phyloP scores from a whole-genome alignment of 495 filamentous ascomycete genomes.

The Xanthoparmelia taractica region DNA sequence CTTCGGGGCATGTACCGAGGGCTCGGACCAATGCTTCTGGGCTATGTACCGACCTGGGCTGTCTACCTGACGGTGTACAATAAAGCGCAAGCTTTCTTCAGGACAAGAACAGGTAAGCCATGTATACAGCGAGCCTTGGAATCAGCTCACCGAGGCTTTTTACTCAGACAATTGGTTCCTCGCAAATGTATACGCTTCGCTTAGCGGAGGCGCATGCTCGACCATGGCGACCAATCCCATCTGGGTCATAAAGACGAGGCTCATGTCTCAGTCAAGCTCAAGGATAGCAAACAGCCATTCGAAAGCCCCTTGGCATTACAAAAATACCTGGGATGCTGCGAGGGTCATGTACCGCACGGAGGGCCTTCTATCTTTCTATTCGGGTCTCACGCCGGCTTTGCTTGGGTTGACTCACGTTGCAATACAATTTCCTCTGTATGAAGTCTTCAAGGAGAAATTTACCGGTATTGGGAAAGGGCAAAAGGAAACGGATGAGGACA shows the following conservation, averaged over 20 bases:
- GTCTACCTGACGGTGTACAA: conserved; percentile 97
- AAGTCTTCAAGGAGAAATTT: conserved; percentile 84
- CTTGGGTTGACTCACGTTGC: conserved; percentile 92
- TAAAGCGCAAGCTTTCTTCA: conserved; percentile 65
- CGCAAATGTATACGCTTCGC: conserved; percentile 63
- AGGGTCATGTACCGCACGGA: conserved; percentile 91
- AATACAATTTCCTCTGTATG: conserved; percentile 94
- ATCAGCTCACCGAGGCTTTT: conserved; percentile 2
- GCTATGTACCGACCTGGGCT: conserved; percentile 95
- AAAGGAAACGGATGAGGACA: conserved; percentile 43
- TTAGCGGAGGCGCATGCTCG: conserved; percentile 83
- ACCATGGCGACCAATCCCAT: conserved; percentile 98
- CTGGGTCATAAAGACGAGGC: conserved; percentile 97
- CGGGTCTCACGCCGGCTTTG: conserved; percentile 84
- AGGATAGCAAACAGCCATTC: conserved; percentile 45
- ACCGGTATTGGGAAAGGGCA: conserved; percentile 80
- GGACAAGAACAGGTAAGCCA: conserved; percentile 55
- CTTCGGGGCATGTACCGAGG: conserved; percentile 88
- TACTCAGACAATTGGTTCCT: conserved; percentile 51
- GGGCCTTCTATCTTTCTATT: conserved; percentile 87
- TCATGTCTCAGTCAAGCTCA: conserved; percentile 79
- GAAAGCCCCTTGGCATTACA: conserved; percentile 81
- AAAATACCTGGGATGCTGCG: conserved; percentile 75
- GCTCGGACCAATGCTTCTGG: conserved; percentile 84
- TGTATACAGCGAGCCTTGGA: background rate